Percentiles rank a stretch among this genome's conserved stretches.
phyloP scores from a whole-genome alignment of 164 flowering plant species.

The Vitis amurensis region DNA sequence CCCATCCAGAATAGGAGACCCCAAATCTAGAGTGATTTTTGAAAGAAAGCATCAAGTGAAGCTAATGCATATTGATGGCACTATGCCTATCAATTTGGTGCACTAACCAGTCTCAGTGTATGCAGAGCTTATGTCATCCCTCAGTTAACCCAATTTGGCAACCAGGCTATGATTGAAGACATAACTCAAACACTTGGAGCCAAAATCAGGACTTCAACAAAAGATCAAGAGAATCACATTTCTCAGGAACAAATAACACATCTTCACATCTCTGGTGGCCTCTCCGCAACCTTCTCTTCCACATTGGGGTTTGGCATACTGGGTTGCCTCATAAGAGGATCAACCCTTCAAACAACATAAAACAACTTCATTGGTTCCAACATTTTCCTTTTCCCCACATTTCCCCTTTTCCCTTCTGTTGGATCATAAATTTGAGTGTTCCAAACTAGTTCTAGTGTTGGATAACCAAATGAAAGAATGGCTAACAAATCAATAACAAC shows the following conservation, averaged over 20 bases:
- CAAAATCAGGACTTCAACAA: background rate
- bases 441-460: too few relatives aligned
- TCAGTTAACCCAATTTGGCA: too few relatives aligned
- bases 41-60: too few relatives aligned
- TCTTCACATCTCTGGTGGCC: background rate
- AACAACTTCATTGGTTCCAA: background rate
- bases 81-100: too few relatives aligned
- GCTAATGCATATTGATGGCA: too few relatives aligned
- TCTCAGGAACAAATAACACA: background rate
- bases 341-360: background rate
- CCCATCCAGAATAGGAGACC: too few relatives aligned
- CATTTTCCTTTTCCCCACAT: background rate
- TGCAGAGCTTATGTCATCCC: too few relatives aligned
- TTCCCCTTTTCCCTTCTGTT: background rate
- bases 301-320: background rate
- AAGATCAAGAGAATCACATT: background rate
- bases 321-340: background rate
- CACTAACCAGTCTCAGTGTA: too few relatives aligned
- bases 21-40: too few relatives aligned
- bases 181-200: background rate
- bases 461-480: background rate
- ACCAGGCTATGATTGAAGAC: background rate
- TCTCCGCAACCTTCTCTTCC: background rate
- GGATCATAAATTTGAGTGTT: background rate
- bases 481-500: background rate